A percentile compares a stretch with the other conserved stretches of the same genome.
Evolutionary conservation across 2,329 filamentous ascomycete species (phyloP).

Genomic region (Orbilia blumenaviensis): DNA sequence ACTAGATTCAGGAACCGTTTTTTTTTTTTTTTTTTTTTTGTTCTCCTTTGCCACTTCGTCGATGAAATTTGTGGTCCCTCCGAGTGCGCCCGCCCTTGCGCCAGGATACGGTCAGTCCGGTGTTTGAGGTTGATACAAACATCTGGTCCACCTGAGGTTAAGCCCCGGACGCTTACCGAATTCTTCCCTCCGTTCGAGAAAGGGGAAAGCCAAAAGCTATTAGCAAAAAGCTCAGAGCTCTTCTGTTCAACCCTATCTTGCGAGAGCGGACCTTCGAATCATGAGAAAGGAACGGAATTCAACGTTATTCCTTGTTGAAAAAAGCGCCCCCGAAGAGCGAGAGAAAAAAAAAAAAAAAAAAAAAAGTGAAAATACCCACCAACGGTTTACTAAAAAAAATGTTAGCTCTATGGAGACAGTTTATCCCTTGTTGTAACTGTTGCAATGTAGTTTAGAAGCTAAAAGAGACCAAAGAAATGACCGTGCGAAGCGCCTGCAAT

Average conservation of each 20-base stretch:
- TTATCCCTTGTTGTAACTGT: constrained; percentile 35
- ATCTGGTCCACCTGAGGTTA: constrained; percentile 21
- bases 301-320: constrained; percentile 21
- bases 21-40: not conserved
- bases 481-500: constrained; percentile 28
- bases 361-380: constrained; percentile 9
- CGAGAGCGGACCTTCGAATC: constrained; percentile 7
- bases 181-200: constrained; percentile 47
- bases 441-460: constrained; percentile 9
- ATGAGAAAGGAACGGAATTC: constrained; percentile 7
- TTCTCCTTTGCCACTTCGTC: constrained; percentile 2
- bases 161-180: constrained; percentile 34
- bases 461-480: not conserved
- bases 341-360: not conserved
- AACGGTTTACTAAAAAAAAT: constrained; percentile 11
- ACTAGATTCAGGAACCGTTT: constrained; percentile 27
- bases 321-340: not conserved
- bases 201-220: constrained; percentile 30
- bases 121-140: constrained; percentile 52
- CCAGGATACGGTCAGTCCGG: constrained; percentile 41
- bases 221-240: constrained; percentile 21
- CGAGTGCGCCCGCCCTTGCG: constrained; percentile 44
- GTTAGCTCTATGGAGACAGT: constrained; percentile 49
- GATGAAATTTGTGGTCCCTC: constrained; percentile 23
- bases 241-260: not conserved